These are phyloP conservation scores for Sarocladium oryzae DNA, from an alignment of 2,329 filamentous ascomycete genomes.

Conservation along the genomic window DNA sequence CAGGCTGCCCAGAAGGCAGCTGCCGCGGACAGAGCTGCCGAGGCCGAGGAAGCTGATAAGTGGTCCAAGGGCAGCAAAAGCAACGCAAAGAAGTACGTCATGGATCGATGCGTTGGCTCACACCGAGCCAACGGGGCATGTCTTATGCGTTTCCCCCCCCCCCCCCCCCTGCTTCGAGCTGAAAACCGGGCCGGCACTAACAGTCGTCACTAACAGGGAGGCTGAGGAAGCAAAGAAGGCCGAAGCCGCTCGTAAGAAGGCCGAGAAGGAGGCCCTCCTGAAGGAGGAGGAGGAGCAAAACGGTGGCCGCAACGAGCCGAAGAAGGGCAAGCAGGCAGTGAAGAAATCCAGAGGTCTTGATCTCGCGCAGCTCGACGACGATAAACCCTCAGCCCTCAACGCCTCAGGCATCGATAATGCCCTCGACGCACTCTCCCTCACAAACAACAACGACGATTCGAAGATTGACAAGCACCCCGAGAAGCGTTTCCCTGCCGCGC, in stretches of 20 bases:
- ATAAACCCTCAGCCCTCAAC: constrained; percentile 55
- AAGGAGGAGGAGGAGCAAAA: constrained; percentile 72
- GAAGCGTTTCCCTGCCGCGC: constrained; percentile 79
- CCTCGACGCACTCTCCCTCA: constrained; percentile 74
- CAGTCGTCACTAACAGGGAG: constrained; percentile 22
- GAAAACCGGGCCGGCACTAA: too few relatives aligned
- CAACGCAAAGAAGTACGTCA: constrained; percentile 69
- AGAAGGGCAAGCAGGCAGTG: constrained; percentile 60
- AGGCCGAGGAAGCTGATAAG: constrained; percentile 62
- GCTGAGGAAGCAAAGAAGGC: constrained; percentile 59
- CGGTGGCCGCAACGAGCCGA: constrained; percentile 52
- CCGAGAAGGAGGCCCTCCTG: constrained; percentile 77
- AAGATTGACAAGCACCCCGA: constrained; percentile 89
- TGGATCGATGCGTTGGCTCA: not conserved
- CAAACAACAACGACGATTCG: constrained; percentile 43
- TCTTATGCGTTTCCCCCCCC: not conserved
- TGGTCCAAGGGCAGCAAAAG: constrained; percentile 86
- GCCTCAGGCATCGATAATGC: constrained; percentile 90
- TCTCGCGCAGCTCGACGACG: constrained; percentile 63
- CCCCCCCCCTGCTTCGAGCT: not conserved
- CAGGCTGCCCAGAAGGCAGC: constrained; percentile 75
- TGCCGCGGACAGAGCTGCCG: constrained; percentile 58
- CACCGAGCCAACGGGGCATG: too few relatives aligned
- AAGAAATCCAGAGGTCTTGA: constrained; percentile 70
- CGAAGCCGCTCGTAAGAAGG: constrained; percentile 85